phyloP scores from a whole-genome alignment of 495 filamentous ascomycete species.

The Gamarada debralockiae region DNA sequence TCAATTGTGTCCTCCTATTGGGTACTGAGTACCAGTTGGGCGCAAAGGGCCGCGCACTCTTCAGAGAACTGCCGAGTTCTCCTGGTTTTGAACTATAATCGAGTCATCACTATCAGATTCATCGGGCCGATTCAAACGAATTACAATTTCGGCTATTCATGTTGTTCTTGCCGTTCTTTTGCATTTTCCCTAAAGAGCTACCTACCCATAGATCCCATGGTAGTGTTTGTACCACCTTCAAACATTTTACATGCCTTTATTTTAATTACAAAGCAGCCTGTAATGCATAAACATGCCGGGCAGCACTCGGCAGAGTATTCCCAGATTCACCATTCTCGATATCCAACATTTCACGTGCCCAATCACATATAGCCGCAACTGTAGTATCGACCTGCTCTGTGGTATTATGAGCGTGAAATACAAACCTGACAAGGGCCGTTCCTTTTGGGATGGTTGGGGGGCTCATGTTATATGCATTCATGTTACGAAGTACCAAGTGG shows the following conservation, averaged over 20 bases:
- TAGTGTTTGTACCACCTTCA: not conserved
- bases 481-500: constrained; percentile 29
- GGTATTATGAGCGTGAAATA: constrained; percentile 45
- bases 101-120: not conserved
- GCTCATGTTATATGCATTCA: constrained; percentile 31
- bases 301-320: not conserved
- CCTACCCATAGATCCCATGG: not conserved
- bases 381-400: constrained; percentile 34
- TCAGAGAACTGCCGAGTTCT: not conserved
- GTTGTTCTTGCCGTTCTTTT: not conserved
- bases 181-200: not conserved
- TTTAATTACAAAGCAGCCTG: not conserved
- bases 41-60: not conserved
- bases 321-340: constrained; percentile 2
- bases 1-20: not conserved
- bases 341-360: not conserved
- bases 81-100: not conserved
- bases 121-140: not conserved
- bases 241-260: not conserved
- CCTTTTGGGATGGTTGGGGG: constrained; percentile 33
- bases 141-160: not conserved
- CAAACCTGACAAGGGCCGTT: constrained; percentile 40
- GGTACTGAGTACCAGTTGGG: not conserved
- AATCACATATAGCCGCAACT: not conserved
- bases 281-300: not conserved